These are phyloP conservation scores for Zasmidium citrigriseum DNA, from an alignment of 2,329 filamentous ascomycete species.

Conservation along the genomic window DNA sequence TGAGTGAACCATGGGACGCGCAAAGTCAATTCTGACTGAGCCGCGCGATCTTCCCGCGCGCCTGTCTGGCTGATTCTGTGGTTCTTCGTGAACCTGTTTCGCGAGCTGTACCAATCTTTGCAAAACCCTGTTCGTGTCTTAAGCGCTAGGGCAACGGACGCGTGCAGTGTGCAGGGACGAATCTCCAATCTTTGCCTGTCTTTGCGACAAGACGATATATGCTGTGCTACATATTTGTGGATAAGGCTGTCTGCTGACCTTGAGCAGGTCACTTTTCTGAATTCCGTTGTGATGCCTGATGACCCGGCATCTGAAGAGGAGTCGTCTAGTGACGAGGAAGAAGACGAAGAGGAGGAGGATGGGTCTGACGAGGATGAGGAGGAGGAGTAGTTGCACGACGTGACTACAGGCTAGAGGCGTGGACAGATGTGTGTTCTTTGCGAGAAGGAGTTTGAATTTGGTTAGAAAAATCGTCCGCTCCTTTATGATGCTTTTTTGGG, in stretches of 20 bases:
- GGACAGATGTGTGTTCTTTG: too few relatives aligned
- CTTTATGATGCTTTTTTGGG: too few relatives aligned
- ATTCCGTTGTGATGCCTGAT: constrained; percentile 54
- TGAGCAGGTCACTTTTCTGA: constrained; percentile 52
- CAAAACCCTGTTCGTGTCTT: too few relatives aligned
- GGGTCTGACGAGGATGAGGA: constrained; percentile 14
- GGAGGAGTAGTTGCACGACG: constrained; percentile 1
- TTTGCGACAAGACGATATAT: too few relatives aligned
- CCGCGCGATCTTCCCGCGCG: background rate
- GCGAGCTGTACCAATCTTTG: too few relatives aligned
- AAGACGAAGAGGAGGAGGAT: constrained; percentile 26
- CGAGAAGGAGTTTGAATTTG: background rate
- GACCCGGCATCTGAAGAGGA: constrained; percentile 34
- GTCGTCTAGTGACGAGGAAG: constrained; percentile 30
- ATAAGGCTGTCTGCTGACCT: background rate
- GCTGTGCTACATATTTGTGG: too few relatives aligned
- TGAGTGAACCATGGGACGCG: constrained; percentile 7
- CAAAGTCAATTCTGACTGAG: constrained; percentile 2
- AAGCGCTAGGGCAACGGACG: too few relatives aligned
- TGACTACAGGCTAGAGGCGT: background rate
- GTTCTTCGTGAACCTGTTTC: too few relatives aligned
- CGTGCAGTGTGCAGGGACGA: too few relatives aligned
- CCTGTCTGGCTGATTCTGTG: too few relatives aligned
- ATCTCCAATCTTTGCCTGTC: background rate
- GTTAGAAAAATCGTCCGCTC: background rate